Base-by-base conservation (phyloP, 345 rosid species). In the Corchorus olitorius region DNA sequence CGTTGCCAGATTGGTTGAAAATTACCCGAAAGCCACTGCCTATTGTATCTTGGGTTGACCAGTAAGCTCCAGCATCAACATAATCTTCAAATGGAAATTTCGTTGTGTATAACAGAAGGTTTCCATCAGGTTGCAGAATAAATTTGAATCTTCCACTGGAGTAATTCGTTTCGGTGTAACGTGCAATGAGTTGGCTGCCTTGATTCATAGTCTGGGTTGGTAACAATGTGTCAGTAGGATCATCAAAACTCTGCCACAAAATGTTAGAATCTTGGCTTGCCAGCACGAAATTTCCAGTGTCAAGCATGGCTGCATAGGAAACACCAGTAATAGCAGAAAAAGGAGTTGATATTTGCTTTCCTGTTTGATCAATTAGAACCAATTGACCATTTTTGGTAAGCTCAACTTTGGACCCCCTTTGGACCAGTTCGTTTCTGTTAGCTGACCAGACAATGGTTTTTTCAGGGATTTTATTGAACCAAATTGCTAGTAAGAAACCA, bases 201-300 rank as follows among this genome's bases (percentile, higher is more conserved):
- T 1, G 61, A 3, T 62, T 60, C 74, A 88, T 8, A 6, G 37
- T 76, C 81, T 89, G 92, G 3, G 79, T 72, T 61, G 93, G 92
- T 13, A 91, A 56, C 2, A 91, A 56, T 5, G 90, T 86, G 7
- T 91, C 92, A 1, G 92, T 86, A 12, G 97, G 93, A 6, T 84
- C 13, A 43, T 19, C 72, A 73, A 88, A 91, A 60, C 83, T 86
- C 70, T 82, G 69, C 93, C 97, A 87, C 61, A 89, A 1, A 54
- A 7, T 41, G 58, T 0, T n/a, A 17, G 75, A 72, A 2, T 62
- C 73, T 22, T 16, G 9, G 49, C 58, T 48, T 10, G 60, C 75
- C 15, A 88, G 72, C 33, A 79, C 86, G 33, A 91, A 86, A 76
- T 91, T 89, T 45, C 93, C 93, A 0, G 66, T 72, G 50, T 89